Evolutionary conservation across 1,284 basidiomycete genomes (phyloP), one percentile per base, ranked within the genome.

Genomic region (Ganoderma leucocontextum): DNA sequence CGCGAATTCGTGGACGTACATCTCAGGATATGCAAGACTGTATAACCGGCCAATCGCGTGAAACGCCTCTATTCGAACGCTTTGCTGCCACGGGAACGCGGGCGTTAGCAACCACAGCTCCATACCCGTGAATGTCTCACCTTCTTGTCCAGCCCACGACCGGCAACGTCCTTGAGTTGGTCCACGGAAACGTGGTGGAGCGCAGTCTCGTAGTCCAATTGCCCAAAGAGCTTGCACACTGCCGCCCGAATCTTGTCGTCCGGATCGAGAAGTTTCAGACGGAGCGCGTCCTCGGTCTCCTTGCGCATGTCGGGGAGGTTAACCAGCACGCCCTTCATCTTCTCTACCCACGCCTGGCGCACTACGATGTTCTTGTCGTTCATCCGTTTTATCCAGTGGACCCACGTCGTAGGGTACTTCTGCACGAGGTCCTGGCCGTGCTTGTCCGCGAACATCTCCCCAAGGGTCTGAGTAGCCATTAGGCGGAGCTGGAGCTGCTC

Each of bases 211-310:
- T 96, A 98, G 78, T 98, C 96, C 36, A 99, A 82, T 66, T 91
- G 87, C 1, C 91, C 90, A 72, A 97, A 94, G 8, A 95, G 81
- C 76, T 89, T 91, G 83, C 95, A 97, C 0, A 91, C 90, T 0
- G 95, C 92, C 1, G 92, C 89, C 41, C 98, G 89, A 35, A 99
- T 92, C 75, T 91, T 94, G 73, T 99, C 98, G 72, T 99, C 98
- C 0, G 94, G 90, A 78, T 99, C 98, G 1, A 88, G 77, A 7
- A 96, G 80, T 74, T 96, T 95, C 15, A 81, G 78, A n/a, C 81
- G 77, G 36, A 97, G 81, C 17, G 88, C 81, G 9, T 88, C 94
- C 82, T 96, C 92, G n/a, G 96, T 82, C 5, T 87, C 85, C 36
- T 87, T 85, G 25, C 88, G 84, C 67, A 92, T 82, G 73, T 95